Base-by-base conservation (phyloP, 176 grass and related monocot species). In the Cymbopogon citratus region DNA sequence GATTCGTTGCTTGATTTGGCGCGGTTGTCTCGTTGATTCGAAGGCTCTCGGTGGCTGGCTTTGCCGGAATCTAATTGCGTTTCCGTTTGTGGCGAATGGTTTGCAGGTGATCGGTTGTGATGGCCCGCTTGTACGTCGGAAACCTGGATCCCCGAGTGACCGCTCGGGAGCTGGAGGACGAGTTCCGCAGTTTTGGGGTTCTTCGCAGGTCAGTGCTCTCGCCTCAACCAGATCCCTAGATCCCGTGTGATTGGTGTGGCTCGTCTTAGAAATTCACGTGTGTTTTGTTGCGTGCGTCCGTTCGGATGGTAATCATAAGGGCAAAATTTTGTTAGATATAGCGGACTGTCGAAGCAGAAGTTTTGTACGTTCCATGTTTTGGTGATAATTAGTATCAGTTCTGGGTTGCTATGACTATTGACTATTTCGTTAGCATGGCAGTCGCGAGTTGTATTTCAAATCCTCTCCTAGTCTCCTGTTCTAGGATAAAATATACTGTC, bases 101-200 rank as follows among this genome's bases (percentile, higher is more conserved):
- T 72, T 71, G 57, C 26, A 66, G 78, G 86, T 35, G 44, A 51
- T 79, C 7, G 26, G 33, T 23, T 57, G 57, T 61, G 74, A 94
- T 94, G 91, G 88, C 91, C 6, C 91, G 84, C 51, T 80, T 97
- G 81, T 97, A 91, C 87, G 91, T 97, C 19, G 91, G 94, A 24
- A 91, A 91, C 70, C 60, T 97, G 81, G 91, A 97, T 25, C 70
- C 89, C 21, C 85, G 85, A 12, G 87, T 88, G 77, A 86, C 82
- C 0, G 91, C 84, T 77, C 76, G 89, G 67, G 94, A 91, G 74
- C 66, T 94, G 21, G 91, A 94, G 88, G 91, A 97, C 76, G 91
- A 97, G 80, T 97, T 97, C 86, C 91, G 91, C 46, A 63, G 70
- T 27, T 94, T 89, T 27, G 94, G 94, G 29, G 91, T 94, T 66